Evolutionary conservation across 164 flowering plant genomes (phyloP).

Genomic region (Chimonanthus salicifolius): DNA sequence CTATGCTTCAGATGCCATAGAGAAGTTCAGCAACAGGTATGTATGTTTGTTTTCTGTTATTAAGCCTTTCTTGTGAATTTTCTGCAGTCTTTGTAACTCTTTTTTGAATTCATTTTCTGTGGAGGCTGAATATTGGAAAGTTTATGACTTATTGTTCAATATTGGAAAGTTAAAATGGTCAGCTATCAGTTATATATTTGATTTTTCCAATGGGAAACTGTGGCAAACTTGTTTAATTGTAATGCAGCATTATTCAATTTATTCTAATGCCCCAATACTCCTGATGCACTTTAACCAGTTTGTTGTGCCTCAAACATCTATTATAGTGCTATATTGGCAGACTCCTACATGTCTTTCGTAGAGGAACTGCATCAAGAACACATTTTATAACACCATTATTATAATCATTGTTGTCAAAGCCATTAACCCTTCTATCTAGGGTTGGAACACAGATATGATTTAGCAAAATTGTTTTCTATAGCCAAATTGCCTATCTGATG

Average conservation of each 20-base stretch:
- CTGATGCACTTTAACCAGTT: neutral
- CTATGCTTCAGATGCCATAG: slow-evolving; percentile 84
- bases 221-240: neutral
- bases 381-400: neutral
- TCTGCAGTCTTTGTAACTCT: neutral
- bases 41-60: neutral
- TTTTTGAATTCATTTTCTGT: neutral
- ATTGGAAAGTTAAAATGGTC: neutral
- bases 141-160: neutral
- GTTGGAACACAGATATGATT: too few species aligned
- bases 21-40: slow-evolving; percentile 91
- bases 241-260: neutral
- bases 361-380: neutral
- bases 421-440: too few species aligned
- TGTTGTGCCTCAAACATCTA: neutral
- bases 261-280: neutral
- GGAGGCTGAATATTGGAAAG: neutral
- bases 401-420: too few species aligned
- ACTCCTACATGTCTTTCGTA: neutral
- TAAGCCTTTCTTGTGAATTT: neutral
- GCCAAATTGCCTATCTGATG: too few species aligned
- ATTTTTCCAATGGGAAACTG: neutral
- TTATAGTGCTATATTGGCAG: neutral
- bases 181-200: neutral
- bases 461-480: too few species aligned